Evolutionary conservation across 805 yeast genomes (phyloP).

Genomic region (Pichia scutulata): DNA sequence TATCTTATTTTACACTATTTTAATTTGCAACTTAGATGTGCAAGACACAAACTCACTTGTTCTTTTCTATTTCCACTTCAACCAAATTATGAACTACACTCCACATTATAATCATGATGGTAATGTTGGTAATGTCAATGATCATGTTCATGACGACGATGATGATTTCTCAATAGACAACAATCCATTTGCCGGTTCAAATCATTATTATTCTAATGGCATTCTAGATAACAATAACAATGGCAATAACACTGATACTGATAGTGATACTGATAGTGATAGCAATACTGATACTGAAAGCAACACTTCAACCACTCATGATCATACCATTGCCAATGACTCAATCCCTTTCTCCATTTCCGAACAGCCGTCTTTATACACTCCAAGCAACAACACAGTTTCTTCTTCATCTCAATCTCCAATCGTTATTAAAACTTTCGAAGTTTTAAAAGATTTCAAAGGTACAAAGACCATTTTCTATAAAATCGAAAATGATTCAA

Average conservation of each 20-base stretch:
- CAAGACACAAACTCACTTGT: too few relatives aligned
- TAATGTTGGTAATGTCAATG: not conserved
- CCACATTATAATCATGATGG: not conserved
- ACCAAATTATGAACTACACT: not conserved
- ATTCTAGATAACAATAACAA: constrained; percentile 6
- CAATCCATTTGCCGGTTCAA: constrained; percentile 31
- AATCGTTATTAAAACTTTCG: constrained; percentile 15
- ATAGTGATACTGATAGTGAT: not conserved
- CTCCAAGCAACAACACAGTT: not conserved
- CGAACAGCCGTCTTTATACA: constrained; percentile 3
- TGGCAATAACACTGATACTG: not conserved
- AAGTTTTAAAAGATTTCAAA: constrained; percentile 19
- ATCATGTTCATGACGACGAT: constrained; percentile 19
- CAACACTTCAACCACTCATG: not conserved
- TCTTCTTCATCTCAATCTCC: not conserved
- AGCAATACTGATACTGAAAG: not conserved
- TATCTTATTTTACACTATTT: too few relatives aligned
- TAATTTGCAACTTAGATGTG: too few relatives aligned
- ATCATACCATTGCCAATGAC: not conserved
- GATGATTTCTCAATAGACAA: constrained; percentile 29
- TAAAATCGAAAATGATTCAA: constrained; percentile 16
- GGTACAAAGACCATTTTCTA: constrained; percentile 28
- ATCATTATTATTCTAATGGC: constrained; percentile 25
- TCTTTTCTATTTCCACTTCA: too few relatives aligned
- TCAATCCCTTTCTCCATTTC: not conserved